These are phyloP conservation scores for Trichoderma atrobrunneum DNA, from an alignment of 2,329 filamentous ascomycete species.

Conservation along the genomic window DNA sequence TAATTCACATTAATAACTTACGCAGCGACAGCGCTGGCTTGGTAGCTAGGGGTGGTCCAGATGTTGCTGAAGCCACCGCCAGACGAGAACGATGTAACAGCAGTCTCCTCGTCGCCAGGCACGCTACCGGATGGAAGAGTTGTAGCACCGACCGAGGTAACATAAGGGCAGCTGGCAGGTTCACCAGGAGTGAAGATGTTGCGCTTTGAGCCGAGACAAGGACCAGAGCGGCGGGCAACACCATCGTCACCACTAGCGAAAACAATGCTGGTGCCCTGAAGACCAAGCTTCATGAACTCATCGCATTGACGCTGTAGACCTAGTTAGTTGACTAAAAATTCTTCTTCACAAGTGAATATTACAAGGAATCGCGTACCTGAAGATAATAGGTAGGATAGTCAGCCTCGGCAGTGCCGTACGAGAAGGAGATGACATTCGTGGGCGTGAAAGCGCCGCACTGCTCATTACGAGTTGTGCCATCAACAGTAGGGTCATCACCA, in stretches of 20 bases:
- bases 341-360: too few relatives aligned
- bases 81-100: slow-evolving; percentile 39
- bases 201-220: slow-evolving; percentile 28
- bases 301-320: slow-evolving; percentile 45
- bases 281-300: slow-evolving; percentile 57
- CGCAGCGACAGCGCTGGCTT: slow-evolving; percentile 31
- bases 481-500: slow-evolving; percentile 38
- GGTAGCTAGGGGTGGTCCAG: slow-evolving; percentile 47
- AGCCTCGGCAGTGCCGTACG: slow-evolving; percentile 53
- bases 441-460: slow-evolving; percentile 44
- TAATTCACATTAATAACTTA: not conserved
- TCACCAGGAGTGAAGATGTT: slow-evolving; percentile 48
- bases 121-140: slow-evolving; percentile 26
- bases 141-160: slow-evolving; percentile 51
- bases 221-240: slow-evolving; percentile 21
- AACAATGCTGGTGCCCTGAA: slow-evolving; percentile 49
- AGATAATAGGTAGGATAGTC: slow-evolving; percentile 48
- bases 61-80: slow-evolving; percentile 51
- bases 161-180: slow-evolving; percentile 47
- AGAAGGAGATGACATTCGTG: slow-evolving; percentile 54
- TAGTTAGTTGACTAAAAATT: not conserved
- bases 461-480: slow-evolving; percentile 41
- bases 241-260: slow-evolving; percentile 35
- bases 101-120: slow-evolving; percentile 20
- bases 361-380: slow-evolving; percentile 1